Conservation (phyloP, 768 basidiomycete species). For the Agaricus sinodeliciosus region DNA sequence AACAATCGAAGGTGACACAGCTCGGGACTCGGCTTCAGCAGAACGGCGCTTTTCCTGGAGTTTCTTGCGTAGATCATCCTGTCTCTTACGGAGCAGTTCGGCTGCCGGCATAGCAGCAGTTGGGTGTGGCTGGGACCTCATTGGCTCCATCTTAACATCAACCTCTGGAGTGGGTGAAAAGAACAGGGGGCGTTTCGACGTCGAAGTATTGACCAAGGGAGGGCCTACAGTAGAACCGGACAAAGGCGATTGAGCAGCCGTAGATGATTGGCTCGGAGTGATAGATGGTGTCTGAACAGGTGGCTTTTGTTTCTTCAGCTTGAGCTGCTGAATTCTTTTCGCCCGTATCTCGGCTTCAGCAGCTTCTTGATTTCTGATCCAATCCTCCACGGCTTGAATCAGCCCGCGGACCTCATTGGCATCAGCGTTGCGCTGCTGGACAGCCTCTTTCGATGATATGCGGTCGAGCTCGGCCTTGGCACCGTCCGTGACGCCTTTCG, state of each 20-base stretch:
- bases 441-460: not conserved
- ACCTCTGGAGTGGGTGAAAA: conserved; percentile 6
- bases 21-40: not conserved
- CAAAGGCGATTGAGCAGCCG: not conserved
- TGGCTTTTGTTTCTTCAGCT: not conserved
- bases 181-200: not conserved
- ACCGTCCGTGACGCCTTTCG: conserved; percentile 4
- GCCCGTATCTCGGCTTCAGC: not conserved
- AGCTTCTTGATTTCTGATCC: conserved; percentile 6
- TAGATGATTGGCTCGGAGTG: too few species aligned
- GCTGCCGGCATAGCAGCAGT: not conserved
- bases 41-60: not conserved
- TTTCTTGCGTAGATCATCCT: not conserved
- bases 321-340: conserved; percentile 1
- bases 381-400: not conserved
- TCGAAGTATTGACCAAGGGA: not conserved
- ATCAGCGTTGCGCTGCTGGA: not conserved
- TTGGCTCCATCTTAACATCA: conserved; percentile 3
- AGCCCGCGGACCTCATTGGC: conserved; percentile 1
- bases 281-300: not conserved
- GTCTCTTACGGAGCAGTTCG: not conserved
- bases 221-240: not conserved
- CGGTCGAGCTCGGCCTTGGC: conserved; percentile 9
- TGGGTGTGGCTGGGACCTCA: not conserved
- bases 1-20: not conserved